Conservation (phyloP, 2,329 filamentous ascomycete species). For the Fusarium lyarnte region DNA sequence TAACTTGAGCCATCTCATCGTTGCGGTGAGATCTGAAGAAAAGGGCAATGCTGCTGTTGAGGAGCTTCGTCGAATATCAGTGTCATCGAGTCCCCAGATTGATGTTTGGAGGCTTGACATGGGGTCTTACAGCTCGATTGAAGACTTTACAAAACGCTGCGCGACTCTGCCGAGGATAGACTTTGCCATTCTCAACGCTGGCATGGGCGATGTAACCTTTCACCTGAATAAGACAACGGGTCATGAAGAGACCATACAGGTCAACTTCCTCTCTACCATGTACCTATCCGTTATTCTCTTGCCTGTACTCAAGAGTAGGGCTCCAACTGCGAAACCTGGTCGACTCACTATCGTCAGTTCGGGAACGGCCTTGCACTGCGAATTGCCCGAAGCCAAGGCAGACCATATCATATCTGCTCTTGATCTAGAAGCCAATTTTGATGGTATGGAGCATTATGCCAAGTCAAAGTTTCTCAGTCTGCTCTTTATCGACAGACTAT, state of each 20-base stretch:
- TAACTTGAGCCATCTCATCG: neutral
- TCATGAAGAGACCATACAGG: neutral
- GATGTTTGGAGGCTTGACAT: conserved; percentile 3
- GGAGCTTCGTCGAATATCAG: rapidly evolving
- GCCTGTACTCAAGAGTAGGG: neutral
- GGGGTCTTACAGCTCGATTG: neutral
- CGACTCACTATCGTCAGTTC: neutral
- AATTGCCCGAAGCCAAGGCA: neutral
- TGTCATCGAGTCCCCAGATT: neutral
- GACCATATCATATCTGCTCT: neutral
- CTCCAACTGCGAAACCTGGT: neutral
- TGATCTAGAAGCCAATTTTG: neutral
- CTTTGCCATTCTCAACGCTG: neutral
- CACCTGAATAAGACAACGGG: neutral
- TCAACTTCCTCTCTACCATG: conserved; percentile 10
- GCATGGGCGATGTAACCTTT: neutral
- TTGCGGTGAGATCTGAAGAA: neutral
- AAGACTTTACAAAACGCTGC: neutral
- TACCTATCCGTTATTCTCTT: neutral
- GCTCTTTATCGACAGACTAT: neutral
- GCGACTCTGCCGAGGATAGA: neutral
- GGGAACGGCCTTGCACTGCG: neutral
- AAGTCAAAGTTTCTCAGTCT: neutral
- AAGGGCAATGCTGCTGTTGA: neutral
- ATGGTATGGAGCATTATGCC: neutral